Evolutionary conservation across 805 yeast species (phyloP).

Genomic region (Nakazawaea ambrosiae): DNA sequence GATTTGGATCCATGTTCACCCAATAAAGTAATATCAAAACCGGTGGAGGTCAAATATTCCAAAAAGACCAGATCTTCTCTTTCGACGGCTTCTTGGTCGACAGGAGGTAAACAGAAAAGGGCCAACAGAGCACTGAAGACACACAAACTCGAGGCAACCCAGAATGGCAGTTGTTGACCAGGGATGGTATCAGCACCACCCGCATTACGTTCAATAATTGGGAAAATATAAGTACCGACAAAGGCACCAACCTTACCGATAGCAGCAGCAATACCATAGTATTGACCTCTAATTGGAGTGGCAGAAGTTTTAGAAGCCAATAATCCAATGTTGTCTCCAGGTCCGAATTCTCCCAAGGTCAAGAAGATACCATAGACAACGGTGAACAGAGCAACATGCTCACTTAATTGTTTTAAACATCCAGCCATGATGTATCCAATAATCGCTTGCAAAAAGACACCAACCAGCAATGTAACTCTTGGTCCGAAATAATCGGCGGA

Average conservation of each 20-base stretch:
- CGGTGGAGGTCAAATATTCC: constrained; percentile 56
- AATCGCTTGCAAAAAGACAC: constrained; percentile 66
- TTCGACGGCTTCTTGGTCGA: constrained; percentile 77
- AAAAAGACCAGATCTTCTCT: constrained; percentile 71
- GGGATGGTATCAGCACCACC: constrained; percentile 42
- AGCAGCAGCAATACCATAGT: constrained; percentile 89
- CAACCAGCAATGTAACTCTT: constrained; percentile 63
- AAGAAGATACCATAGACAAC: constrained; percentile 85
- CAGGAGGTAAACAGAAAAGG: constrained; percentile 66
- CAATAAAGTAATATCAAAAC: constrained; percentile 60
- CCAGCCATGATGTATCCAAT: constrained; percentile 85
- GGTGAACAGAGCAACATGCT: constrained; percentile 69
- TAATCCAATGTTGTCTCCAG: constrained; percentile 88
- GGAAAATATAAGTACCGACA: constrained; percentile 85
- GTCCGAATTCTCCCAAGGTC: constrained; percentile 88
- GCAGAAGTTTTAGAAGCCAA: constrained; percentile 83
- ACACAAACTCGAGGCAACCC: constrained; percentile 73
- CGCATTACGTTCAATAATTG: constrained; percentile 59
- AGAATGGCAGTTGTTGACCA: constrained; percentile 75
- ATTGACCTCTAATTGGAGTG: constrained; percentile 84
- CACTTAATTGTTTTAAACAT: constrained; percentile 43
- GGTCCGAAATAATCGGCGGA: constrained; percentile 91
- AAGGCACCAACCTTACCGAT: constrained; percentile 90
- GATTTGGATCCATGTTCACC: constrained; percentile 22
- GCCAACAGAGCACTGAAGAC: constrained; percentile 64